Conservation (phyloP, 2,329 filamentous ascomycete species). For the Xylaria sp. region DNA sequence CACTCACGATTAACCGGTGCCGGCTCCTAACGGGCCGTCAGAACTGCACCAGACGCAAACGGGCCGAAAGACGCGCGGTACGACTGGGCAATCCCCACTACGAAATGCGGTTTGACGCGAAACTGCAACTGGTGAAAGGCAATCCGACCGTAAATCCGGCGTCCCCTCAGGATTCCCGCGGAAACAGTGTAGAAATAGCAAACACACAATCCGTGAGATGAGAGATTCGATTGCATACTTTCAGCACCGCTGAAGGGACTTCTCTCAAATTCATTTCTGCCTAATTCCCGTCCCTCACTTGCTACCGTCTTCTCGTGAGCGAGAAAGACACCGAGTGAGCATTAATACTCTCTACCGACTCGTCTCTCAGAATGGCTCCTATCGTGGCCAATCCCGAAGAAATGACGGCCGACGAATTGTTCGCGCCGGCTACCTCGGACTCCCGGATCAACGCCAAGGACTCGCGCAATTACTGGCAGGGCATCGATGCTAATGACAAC, state of each 20-base stretch:
- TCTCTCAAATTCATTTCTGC: background rate
- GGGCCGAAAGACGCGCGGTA: background rate
- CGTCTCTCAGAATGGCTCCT: too few relatives aligned
- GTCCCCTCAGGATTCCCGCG: too few relatives aligned
- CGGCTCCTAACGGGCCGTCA: background rate
- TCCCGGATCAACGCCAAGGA: constrained; percentile 28
- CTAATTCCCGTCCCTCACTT: background rate
- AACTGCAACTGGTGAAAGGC: too few relatives aligned
- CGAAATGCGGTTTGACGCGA: too few relatives aligned
- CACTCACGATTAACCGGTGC: background rate
- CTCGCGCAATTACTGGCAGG: constrained; percentile 44
- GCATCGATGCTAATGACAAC: constrained; percentile 43
- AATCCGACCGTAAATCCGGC: too few relatives aligned
- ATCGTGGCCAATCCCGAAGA: too few relatives aligned
- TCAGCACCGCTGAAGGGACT: background rate
- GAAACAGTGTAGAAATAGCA: too few relatives aligned
- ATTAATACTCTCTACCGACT: too few relatives aligned
- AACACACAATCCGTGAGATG: background rate
- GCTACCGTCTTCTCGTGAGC: background rate
- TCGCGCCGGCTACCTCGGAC: constrained; percentile 12
- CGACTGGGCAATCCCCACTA: background rate
- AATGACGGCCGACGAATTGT: background rate
- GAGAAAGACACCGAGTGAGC: background rate
- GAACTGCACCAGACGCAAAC: background rate
- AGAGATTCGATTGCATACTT: background rate